Evolutionary conservation across 495 filamentous ascomycete genomes (phyloP), one percentile per base, ranked within the genome.

Genomic region (Pseudomonodictys pantanalensis): DNA sequence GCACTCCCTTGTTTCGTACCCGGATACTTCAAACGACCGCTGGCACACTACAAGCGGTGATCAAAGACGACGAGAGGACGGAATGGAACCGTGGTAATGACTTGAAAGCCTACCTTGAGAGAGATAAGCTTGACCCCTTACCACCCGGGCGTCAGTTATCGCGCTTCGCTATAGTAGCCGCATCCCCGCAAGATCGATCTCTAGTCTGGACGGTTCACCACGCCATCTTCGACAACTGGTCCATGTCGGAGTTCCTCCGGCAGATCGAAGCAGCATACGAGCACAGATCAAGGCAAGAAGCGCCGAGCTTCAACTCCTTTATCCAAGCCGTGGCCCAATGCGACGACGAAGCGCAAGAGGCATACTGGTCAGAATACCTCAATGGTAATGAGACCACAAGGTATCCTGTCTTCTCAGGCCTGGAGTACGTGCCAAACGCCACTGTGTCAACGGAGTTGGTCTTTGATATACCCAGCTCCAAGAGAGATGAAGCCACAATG

Each of bases 221-320:
- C 52, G 80, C 81, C 1, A 62, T 88, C 2, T 89, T 87, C 58
- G 85, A 89, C 50, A 83, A 83, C 24, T 86, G 83, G 81, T 83
- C 18, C 4, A 24, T 46, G 30, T n/a, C 29, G 3, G 4, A 41
- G 8, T 3, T 53, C 23, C 11, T 53, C 4, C 11, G 42, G 24
- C 30, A 24, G 24, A 2, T 53, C 11, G 50, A 39, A 41, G 12
- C 18, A 18, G 8, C 18, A 3, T 20, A 20, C 8, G 4, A 39
- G n/a, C n/a, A n/a, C n/a, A n/a, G n/a, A n/a, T n/a, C n/a, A n/a
- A n/a, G n/a, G n/a, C n/a, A n/a, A n/a, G n/a, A n/a, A n/a, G n/a
- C n/a, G n/a, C n/a, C n/a, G n/a, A n/a, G n/a, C n/a, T n/a, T n/a
- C n/a, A n/a, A n/a, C n/a, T n/a, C n/a, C n/a, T n/a, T n/a, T n/a